Evolutionary conservation across 306 rosid genomes (phyloP).

Genomic region (Lagenaria siceraria): DNA sequence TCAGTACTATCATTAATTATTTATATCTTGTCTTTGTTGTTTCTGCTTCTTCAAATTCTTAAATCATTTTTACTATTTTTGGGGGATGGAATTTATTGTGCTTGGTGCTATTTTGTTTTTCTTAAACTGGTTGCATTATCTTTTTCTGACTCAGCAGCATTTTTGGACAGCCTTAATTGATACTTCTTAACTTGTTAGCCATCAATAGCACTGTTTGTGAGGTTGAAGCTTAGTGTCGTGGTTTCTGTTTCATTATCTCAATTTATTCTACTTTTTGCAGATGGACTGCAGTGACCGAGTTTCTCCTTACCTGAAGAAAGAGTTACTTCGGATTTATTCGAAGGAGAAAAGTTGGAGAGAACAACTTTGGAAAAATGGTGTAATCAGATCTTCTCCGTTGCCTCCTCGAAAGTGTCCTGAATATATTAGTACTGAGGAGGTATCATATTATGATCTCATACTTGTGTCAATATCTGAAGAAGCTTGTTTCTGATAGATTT

Average conservation of each 20-base stretch:
- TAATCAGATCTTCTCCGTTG: conserved; percentile 58
- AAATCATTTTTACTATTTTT: background rate
- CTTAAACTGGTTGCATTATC: background rate
- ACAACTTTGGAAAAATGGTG: conserved; percentile 82
- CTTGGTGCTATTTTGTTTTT: background rate
- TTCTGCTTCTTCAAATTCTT: background rate
- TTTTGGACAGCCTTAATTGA: background rate
- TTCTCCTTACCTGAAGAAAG: conserved; percentile 63
- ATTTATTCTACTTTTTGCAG: conserved; percentile 34
- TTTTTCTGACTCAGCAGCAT: background rate
- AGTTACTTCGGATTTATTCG: conserved; percentile 44
- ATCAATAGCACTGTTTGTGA: background rate
- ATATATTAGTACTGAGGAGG: conserved; percentile 86
- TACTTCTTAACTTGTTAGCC: background rate
- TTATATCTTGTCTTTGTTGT: background rate
- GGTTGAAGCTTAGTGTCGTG: background rate
- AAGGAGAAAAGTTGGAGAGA: conserved; percentile 80
- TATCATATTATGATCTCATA: conserved; percentile 19
- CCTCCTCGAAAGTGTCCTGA: conserved; percentile 61
- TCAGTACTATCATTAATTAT: background rate
- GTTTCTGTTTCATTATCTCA: conserved; percentile 10
- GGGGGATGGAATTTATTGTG: background rate
- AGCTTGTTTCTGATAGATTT: conserved; percentile 10
- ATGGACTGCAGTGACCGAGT: conserved; percentile 45
- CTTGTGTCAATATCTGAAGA: conserved; percentile 10